phyloP scores from a whole-genome alignment of 2,329 filamentous ascomycete species.

The Zalaria sp. region DNA sequence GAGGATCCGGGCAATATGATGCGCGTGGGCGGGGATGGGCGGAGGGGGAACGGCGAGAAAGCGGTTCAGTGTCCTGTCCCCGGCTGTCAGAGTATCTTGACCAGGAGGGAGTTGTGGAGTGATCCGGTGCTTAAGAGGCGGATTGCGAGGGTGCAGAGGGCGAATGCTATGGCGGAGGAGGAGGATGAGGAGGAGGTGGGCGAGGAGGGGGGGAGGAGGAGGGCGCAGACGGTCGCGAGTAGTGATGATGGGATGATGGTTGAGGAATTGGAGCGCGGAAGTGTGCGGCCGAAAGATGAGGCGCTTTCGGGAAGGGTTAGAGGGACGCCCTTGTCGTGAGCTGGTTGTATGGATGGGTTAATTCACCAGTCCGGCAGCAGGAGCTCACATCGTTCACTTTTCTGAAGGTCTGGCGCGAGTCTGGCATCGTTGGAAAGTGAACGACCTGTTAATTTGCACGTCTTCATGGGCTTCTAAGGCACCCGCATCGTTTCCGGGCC shows the following conservation, averaged over 20 bases:
- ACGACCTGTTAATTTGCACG: no score
- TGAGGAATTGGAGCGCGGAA: constrained; percentile 8
- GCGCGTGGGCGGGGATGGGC: constrained; percentile 1
- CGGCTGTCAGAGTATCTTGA: constrained; percentile 46
- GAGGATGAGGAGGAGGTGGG: constrained; percentile 22
- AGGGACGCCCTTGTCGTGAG: no score
- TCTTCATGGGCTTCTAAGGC: no score
- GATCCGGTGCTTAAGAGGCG: constrained; percentile 44
- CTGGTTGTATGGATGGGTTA: no score
- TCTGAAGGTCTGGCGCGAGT: no score
- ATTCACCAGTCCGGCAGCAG: no score
- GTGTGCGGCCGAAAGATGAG: constrained; percentile 1
- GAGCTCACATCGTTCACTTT: no score
- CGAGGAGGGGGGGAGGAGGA: constrained; percentile 11
- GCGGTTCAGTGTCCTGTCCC: constrained; percentile 47
- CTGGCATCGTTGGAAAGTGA: no score
- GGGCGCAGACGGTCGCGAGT: constrained; percentile 15
- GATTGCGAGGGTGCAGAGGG: constrained; percentile 40
- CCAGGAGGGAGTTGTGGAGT: constrained; percentile 37
- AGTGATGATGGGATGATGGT: constrained; percentile 12
- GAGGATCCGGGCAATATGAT: constrained; percentile 6
- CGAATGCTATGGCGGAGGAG: constrained; percentile 29
- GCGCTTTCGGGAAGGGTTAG: neutral
- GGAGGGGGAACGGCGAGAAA: constrained; percentile 9
- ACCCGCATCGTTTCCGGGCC: no score